These are phyloP conservation scores for Megacollybia platyphylla DNA, from an alignment of 1,284 basidiomycete genomes.

Conservation along the genomic window DNA sequence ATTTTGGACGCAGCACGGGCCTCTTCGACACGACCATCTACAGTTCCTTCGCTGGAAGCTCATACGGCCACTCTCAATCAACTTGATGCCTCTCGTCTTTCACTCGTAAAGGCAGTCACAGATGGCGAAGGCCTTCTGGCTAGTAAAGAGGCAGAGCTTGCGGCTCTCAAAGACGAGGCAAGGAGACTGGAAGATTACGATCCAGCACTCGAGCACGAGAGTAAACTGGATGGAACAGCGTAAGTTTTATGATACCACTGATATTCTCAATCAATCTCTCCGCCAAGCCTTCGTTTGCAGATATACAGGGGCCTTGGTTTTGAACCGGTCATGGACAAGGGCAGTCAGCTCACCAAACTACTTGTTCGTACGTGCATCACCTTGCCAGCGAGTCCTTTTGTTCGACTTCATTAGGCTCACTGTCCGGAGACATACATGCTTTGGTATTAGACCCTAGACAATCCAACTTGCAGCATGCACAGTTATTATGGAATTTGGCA, in stretches of 20 bases:
- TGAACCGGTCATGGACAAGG: constrained; percentile 43
- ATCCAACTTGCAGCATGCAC: constrained; percentile 22
- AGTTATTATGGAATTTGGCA: constrained; percentile 45
- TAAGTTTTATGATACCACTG: constrained; percentile 24
- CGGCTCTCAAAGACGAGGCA: constrained; percentile 50
- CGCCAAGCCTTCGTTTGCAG: constrained; percentile 44
- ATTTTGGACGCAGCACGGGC: constrained; percentile 53
- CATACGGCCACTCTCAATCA: constrained; percentile 51
- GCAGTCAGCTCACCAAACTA: constrained; percentile 41
- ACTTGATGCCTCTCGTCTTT: constrained; percentile 47
- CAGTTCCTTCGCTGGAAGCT: constrained; percentile 51
- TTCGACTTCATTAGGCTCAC: constrained; percentile 26
- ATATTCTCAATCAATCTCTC: constrained; percentile 3
- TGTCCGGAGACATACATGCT: constrained; percentile 47
- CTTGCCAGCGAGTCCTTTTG: not conserved
- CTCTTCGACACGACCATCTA: constrained; percentile 56
- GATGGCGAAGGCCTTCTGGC: constrained; percentile 54
- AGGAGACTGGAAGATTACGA: constrained; percentile 51
- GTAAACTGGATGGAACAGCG: constrained; percentile 54
- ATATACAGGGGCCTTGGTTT: constrained; percentile 62
- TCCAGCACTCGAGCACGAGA: constrained; percentile 55
- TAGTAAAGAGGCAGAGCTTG: constrained; percentile 55
- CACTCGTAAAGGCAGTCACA: constrained; percentile 64
- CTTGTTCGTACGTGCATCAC: constrained; percentile 43
- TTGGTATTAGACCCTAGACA: constrained; percentile 19